These are phyloP conservation scores for Conringia planisiliqua DNA, from an alignment of 345 rosid species.

Conservation along the genomic window DNA sequence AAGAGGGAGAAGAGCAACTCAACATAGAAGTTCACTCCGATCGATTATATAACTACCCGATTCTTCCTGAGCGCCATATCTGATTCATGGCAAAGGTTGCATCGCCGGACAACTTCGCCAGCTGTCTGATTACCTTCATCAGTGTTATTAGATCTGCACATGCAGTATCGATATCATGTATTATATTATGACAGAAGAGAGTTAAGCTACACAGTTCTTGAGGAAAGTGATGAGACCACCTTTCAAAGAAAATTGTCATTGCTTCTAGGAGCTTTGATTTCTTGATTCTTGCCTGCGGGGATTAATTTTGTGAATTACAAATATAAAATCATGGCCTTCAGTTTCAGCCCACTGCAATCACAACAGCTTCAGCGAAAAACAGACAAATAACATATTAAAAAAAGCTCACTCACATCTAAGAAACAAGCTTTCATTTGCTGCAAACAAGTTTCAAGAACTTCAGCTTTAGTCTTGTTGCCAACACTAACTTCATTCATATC, in stretches of 20 bases:
- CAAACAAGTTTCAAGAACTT: constrained; percentile 79
- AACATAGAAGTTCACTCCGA: not conserved
- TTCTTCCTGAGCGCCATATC: constrained; percentile 84
- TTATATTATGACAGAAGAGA: constrained; percentile 1
- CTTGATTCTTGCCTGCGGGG: constrained; percentile 68
- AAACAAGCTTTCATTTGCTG: constrained; percentile 98
- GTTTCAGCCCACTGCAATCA: constrained; percentile 6
- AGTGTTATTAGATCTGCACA: constrained; percentile 57
- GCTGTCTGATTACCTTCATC: constrained; percentile 47
- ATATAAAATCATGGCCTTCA: not conserved
- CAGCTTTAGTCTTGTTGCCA: constrained; percentile 76
- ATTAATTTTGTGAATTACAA: constrained; percentile 6
- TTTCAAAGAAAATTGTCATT: constrained; percentile 87
- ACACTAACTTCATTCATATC: constrained; percentile 94
- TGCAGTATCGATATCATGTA: constrained; percentile 4
- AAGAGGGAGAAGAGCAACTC: constrained; percentile 1
- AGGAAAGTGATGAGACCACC: constrained; percentile 42
- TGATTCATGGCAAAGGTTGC: constrained; percentile 76
- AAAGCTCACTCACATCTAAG: constrained; percentile 69
- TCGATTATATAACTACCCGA: constrained; percentile 46
- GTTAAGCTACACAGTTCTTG: not conserved
- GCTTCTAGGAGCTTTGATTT: constrained; percentile 81
- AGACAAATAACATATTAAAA: not conserved
- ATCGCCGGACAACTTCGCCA: constrained; percentile 70
- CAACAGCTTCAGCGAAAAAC: not conserved